A percentile compares a stretch with the other conserved stretches of the same genome.
Evolutionary conservation across 352 stramenopile species (phyloP).

Genomic region (Globisporangium carolinianum): DNA sequence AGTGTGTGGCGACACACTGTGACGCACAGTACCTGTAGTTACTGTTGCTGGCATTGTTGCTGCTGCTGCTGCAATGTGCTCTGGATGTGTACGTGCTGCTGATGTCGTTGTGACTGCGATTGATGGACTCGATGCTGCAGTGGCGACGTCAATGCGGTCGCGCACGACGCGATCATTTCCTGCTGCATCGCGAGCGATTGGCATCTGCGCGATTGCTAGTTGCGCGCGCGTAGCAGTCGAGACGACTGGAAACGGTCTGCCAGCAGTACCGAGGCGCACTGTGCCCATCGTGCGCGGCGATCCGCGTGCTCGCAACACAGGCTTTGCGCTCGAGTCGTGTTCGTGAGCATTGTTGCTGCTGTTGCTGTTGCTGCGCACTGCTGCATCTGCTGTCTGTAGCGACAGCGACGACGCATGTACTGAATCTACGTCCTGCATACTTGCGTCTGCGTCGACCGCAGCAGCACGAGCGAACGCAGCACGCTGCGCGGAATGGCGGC

Average conservation of each 20-base stretch:
- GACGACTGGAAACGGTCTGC: conserved; percentile 24
- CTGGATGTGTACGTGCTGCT: background rate
- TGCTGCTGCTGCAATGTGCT: background rate
- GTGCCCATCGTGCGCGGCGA: conserved; percentile 37
- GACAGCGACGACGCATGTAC: background rate
- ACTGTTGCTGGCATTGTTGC: background rate
- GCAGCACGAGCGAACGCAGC: background rate
- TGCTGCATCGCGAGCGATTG: too few relatives aligned
- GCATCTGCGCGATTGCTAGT: too few relatives aligned
- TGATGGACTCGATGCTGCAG: too few relatives aligned
- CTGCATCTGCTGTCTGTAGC: background rate
- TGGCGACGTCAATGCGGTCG: too few relatives aligned
- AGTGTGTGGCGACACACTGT: background rate
- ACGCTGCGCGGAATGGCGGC: background rate
- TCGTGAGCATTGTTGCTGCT: conserved; percentile 10
- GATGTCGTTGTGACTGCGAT: background rate
- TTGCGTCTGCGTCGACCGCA: background rate
- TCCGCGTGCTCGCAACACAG: conserved; percentile 21
- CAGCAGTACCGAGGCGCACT: conserved; percentile 43
- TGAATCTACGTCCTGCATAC: background rate
- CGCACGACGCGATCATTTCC: too few relatives aligned
- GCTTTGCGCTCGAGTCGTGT: background rate
- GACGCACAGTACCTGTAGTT: background rate
- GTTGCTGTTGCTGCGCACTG: conserved; percentile 3
- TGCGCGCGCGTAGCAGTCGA: too few relatives aligned